Evolutionary conservation across 257 asterid species (phyloP).

Genomic region (Phtheirospermum japonicum): DNA sequence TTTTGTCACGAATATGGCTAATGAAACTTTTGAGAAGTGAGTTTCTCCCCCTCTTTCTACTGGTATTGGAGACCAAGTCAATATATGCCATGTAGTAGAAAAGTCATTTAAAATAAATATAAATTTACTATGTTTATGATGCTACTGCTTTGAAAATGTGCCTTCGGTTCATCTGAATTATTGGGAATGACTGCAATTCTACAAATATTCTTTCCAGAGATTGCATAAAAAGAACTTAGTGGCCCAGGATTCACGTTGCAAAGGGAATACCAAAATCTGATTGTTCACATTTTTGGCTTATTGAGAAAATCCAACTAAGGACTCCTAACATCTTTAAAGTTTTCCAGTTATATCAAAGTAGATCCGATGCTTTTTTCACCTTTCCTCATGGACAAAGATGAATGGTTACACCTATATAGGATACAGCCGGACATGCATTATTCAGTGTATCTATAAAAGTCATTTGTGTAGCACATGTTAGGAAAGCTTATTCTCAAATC

Average conservation of each 20-base stretch:
- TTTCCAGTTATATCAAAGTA: too few species aligned
- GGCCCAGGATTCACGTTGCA: neutral
- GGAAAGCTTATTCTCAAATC: too few species aligned
- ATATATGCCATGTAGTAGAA: slow-evolving; percentile 3
- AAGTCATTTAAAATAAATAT: neutral
- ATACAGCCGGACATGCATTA: too few species aligned
- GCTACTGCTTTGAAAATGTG: slow-evolving; percentile 1
- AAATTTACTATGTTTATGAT: slow-evolving; percentile 4
- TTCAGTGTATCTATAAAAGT: too few species aligned
- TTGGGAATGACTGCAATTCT: neutral
- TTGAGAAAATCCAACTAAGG: slow-evolving; percentile 4
- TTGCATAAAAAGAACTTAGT: neutral
- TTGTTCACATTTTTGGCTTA: neutral
- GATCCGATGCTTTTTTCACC: too few species aligned
- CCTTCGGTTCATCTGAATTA: slow-evolving; percentile 2
- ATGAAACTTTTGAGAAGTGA: slow-evolving; percentile 81
- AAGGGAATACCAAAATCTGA: neutral
- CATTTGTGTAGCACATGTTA: too few species aligned
- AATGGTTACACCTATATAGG: too few species aligned
- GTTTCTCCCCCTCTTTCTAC: slow-evolving; percentile 25
- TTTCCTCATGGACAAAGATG: too few species aligned
- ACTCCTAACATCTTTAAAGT: too few species aligned
- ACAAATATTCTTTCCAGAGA: neutral
- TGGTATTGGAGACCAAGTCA: neutral
- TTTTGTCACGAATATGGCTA: slow-evolving; percentile 82